Conservation (phyloP, 2,329 filamentous ascomycete species). For the Exophiala lecanii-corni region DNA sequence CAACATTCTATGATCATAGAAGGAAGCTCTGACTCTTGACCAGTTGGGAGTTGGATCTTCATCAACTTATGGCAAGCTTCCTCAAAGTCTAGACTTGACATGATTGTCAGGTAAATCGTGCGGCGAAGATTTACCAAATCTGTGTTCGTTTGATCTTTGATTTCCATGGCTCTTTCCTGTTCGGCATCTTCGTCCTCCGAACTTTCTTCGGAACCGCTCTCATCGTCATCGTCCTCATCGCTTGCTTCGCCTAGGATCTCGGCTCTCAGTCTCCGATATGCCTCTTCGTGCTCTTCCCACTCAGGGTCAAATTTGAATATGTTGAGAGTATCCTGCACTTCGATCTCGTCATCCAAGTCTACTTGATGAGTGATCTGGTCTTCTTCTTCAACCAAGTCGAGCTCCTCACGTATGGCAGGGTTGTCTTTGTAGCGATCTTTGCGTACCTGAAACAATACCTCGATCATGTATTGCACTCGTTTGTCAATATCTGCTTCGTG, state of each 20-base stretch:
- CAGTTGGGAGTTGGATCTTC: conserved; percentile 81
- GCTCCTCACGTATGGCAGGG: conserved; percentile 80
- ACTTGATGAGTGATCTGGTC: conserved; percentile 92
- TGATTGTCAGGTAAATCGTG: conserved; percentile 96
- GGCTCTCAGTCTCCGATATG: conserved; percentile 83
- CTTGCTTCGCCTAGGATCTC: conserved; percentile 94
- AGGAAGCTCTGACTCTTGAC: conserved; percentile 82
- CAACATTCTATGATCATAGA: conserved; percentile 98
- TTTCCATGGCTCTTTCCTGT: conserved; percentile 80
- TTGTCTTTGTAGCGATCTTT: conserved; percentile 98
- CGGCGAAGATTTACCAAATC: conserved; percentile 89
- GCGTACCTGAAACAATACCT: conserved; percentile 92
- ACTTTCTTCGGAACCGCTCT: conserved; percentile 50
- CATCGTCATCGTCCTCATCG: conserved; percentile 68
- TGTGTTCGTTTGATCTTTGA: conserved; percentile 96
- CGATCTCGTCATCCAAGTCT: conserved; percentile 75
- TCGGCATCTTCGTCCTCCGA: conserved; percentile 66
- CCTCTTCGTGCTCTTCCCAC: conserved; percentile 85
- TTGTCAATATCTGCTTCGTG: conserved; percentile 98
- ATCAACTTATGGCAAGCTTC: conserved; percentile 97
- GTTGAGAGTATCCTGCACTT: conserved; percentile 82
- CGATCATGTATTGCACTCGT: conserved; percentile 98
- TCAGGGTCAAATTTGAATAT: conserved; percentile 92
- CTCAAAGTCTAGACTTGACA: conserved; percentile 93
- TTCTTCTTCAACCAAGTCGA: conserved; percentile 94